A percentile compares a stretch with the other conserved stretches of the same genome.
phyloP scores from a whole-genome alignment of 164 flowering plant species.

The Santalum album region DNA sequence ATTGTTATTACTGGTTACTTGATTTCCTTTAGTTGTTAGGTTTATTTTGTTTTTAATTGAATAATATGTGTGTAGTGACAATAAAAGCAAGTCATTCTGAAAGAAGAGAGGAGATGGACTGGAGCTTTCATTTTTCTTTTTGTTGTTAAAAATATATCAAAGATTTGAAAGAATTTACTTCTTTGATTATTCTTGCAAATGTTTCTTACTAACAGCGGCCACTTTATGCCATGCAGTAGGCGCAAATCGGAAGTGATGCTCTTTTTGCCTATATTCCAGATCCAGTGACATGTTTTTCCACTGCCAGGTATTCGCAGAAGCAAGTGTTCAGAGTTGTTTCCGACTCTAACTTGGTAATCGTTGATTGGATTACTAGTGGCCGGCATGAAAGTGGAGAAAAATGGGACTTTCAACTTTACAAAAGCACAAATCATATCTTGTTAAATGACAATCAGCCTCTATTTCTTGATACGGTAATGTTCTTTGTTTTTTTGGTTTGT shows the following conservation, averaged over 20 bases:
- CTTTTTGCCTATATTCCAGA: conserved; percentile 81
- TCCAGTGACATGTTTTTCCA: conserved; percentile 94
- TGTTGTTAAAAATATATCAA: no score
- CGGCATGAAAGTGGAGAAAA: conserved; percentile 91
- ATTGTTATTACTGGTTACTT: no score
- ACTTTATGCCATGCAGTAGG: conserved; percentile 64
- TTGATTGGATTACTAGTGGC: conserved; percentile 99
- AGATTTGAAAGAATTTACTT: no score
- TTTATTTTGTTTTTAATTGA: no score
- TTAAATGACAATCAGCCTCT: conserved; percentile 57
- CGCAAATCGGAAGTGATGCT: conserved; percentile 55
- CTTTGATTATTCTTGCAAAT: not conserved
- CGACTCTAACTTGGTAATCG: conserved; percentile 73
- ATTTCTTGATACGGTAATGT: conserved; percentile 80
- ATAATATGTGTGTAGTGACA: no score
- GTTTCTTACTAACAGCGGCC: conserved; percentile 20
- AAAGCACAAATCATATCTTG: conserved; percentile 70
- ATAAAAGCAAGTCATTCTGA: no score
- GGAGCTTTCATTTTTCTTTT: no score
- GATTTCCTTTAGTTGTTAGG: no score
- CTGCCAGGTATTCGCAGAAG: conserved; percentile 76
- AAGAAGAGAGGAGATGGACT: no score
- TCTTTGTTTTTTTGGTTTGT: not conserved
- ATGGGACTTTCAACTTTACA: conserved; percentile 77
- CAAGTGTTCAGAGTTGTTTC: conserved; percentile 62